Percentiles rank a stretch among this genome's conserved stretches.
Evolutionary conservation across 257 asterid species (phyloP).

Genomic region (Buddleja alternifolia): DNA sequence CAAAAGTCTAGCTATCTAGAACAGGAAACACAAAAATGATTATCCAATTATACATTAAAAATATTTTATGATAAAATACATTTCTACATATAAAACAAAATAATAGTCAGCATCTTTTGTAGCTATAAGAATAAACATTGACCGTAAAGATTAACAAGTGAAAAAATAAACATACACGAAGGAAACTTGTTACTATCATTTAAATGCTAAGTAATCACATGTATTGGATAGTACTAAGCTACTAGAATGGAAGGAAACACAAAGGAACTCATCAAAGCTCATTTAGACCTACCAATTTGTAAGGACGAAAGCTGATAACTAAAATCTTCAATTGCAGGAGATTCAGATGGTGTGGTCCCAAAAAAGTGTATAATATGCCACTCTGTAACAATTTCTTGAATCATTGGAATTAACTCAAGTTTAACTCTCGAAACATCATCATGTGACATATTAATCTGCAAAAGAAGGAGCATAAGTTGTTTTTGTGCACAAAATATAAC

Average conservation of each 20-base stretch:
- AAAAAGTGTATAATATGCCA: slow-evolving; percentile 90
- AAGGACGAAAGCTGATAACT: slow-evolving; percentile 85
- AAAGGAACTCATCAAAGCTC: slow-evolving; percentile 23
- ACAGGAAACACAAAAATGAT: slow-evolving; percentile 3
- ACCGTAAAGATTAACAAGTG: slow-evolving; percentile 17
- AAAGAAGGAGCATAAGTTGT: slow-evolving; percentile 29
- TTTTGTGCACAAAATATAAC: slow-evolving; percentile 7
- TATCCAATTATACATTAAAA: neutral
- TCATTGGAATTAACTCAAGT: slow-evolving; percentile 80
- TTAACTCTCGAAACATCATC: slow-evolving; percentile 75
- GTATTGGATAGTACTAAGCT: slow-evolving; percentile 15
- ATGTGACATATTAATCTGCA: slow-evolving; percentile 83
- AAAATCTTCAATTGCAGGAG: slow-evolving; percentile 86
- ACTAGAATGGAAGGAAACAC: slow-evolving; percentile 16
- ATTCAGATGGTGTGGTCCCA: slow-evolving; percentile 80
- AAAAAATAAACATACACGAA: slow-evolving; percentile 10
- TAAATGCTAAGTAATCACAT: slow-evolving; percentile 13
- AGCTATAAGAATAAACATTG: slow-evolving; percentile 12
- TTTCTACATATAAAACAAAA: too few species aligned
- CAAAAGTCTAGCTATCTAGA: neutral
- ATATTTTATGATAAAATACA: too few species aligned
- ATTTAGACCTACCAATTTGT: slow-evolving; percentile 68
- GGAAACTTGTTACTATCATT: slow-evolving; percentile 1
- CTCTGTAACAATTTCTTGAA: slow-evolving; percentile 79
- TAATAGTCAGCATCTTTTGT: neutral